phyloP scores from a whole-genome alignment of 1,139 yeast species.

The Saccharomyces hybrid region DNA sequence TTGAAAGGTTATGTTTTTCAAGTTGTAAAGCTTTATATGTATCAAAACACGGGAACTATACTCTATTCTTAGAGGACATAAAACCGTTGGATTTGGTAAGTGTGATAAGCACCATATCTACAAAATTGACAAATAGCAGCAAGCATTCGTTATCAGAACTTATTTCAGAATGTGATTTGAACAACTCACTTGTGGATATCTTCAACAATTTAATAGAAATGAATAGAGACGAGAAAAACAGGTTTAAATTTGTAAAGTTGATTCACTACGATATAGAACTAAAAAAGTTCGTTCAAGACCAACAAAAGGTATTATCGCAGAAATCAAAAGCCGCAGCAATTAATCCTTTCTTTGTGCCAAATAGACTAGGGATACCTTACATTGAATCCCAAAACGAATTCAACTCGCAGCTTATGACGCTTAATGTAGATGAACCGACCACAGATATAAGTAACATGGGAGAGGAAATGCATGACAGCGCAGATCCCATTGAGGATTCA shows the following conservation, averaged over 20 bases:
- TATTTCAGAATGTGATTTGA: neutral
- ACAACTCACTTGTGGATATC: slow-evolving; percentile 7
- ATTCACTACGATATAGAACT: slow-evolving; percentile 8
- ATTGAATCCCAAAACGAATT: slow-evolving; percentile 19
- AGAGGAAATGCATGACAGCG: slow-evolving; percentile 4
- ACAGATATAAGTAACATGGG: neutral
- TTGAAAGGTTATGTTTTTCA: slow-evolving; percentile 13
- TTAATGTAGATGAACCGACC: neutral
- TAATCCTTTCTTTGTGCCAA: slow-evolving; percentile 5
- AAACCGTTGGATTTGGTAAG: slow-evolving; percentile 6
- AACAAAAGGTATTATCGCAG: neutral
- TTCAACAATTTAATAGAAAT: slow-evolving; percentile 16
- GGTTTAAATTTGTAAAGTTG: slow-evolving; percentile 17
- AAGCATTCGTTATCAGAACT: neutral
- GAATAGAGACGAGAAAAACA: slow-evolving; percentile 9
- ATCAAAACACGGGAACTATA: slow-evolving; percentile 7
- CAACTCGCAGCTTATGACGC: slow-evolving; percentile 17
- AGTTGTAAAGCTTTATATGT: slow-evolving; percentile 15
- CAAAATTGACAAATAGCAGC: neutral
- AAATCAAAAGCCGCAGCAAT: slow-evolving; percentile 9
- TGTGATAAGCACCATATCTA: slow-evolving; percentile 3
- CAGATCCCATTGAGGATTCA: slow-evolving; percentile 8
- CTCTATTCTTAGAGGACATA: slow-evolving; percentile 11
- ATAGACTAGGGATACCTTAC: slow-evolving; percentile 1
- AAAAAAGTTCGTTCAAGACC: slow-evolving; percentile 8